These are phyloP conservation scores for Volutella citrinella DNA, from an alignment of 2,329 filamentous ascomycete genomes.

Conservation along the genomic window DNA sequence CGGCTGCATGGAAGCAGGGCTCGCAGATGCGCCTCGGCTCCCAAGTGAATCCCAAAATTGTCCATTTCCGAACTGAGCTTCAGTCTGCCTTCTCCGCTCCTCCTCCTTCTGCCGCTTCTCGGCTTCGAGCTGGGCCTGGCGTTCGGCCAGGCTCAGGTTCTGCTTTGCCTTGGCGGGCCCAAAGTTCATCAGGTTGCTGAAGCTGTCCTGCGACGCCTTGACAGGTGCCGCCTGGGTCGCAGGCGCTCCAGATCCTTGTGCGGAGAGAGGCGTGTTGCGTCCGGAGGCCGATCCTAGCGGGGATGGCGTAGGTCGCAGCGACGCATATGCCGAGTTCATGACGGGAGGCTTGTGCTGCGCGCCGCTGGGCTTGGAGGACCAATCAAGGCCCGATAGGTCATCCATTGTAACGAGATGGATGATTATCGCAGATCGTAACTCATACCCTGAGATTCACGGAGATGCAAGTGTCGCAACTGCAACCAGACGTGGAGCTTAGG, in stretches of 20 bases:
- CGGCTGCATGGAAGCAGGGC: constrained; percentile 25
- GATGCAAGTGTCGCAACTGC: constrained; percentile 20
- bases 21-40: constrained; percentile 44
- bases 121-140: constrained; percentile 64
- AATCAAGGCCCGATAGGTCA: constrained; percentile 59
- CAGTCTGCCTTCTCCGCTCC: constrained; percentile 67
- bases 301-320: constrained; percentile 55
- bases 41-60: constrained; percentile 76
- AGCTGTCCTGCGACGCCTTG: constrained; percentile 66
- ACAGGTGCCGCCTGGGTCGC: constrained; percentile 41
- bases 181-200: constrained; percentile 71
- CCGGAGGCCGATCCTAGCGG: constrained; percentile 54
- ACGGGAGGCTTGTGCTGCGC: constrained; percentile 36
- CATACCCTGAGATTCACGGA: too few relatives aligned
- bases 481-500: constrained; percentile 11
- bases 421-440: constrained; percentile 21
- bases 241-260: constrained; percentile 42
- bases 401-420: constrained; percentile 46
- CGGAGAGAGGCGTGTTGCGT: constrained; percentile 54
- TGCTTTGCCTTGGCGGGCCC: constrained; percentile 54
- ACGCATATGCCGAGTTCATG: constrained; percentile 44
- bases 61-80: constrained; percentile 73
- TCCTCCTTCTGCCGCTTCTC: constrained; percentile 72
- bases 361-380: constrained; percentile 45
- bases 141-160: constrained; percentile 75